These are phyloP conservation scores for Trichosporon faecale DNA, from an alignment of 1,284 basidiomycete species.

Conservation along the genomic window DNA sequence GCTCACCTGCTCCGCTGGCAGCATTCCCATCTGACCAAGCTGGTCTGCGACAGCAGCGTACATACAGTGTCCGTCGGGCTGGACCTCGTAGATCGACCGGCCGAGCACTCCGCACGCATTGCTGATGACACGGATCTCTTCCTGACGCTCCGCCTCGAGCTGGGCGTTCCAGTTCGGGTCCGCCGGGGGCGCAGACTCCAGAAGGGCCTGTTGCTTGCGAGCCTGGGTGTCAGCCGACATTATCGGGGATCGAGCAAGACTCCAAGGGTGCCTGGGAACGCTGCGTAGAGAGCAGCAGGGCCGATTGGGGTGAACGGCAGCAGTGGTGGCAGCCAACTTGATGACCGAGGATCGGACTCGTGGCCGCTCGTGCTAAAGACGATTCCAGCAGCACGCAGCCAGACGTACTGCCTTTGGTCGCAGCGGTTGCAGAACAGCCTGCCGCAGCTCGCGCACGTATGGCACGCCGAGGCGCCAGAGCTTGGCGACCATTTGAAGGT, in stretches of 20 bases:
- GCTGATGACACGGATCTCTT: constrained; percentile 69
- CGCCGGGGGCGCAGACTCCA: constrained; percentile 60
- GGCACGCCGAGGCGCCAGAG: not conserved
- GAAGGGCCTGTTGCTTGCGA: constrained; percentile 67
- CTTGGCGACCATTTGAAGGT: not conserved
- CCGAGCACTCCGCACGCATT: constrained; percentile 65
- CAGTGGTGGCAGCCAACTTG: not conserved
- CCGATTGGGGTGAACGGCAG: not conserved
- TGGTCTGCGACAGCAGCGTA: constrained; percentile 90
- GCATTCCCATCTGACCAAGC: constrained; percentile 47
- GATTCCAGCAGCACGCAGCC: not conserved
- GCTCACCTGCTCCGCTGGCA: constrained; percentile 38
- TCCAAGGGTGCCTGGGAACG: not conserved
- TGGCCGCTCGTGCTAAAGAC: not conserved
- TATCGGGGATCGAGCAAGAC: not conserved
- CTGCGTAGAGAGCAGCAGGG: not conserved
- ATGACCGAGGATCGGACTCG: not conserved
- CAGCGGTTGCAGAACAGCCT: not conserved
- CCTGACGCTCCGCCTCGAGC: constrained; percentile 64
- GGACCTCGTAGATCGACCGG: constrained; percentile 74
- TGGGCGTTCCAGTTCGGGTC: constrained; percentile 66
- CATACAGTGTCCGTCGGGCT: constrained; percentile 92
- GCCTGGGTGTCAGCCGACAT: constrained; percentile 56
- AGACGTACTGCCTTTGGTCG: not conserved
- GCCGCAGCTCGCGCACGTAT: not conserved